Conservation (phyloP, 2,329 filamentous ascomycete genomes). For the Penicillium olsonii region DNA sequence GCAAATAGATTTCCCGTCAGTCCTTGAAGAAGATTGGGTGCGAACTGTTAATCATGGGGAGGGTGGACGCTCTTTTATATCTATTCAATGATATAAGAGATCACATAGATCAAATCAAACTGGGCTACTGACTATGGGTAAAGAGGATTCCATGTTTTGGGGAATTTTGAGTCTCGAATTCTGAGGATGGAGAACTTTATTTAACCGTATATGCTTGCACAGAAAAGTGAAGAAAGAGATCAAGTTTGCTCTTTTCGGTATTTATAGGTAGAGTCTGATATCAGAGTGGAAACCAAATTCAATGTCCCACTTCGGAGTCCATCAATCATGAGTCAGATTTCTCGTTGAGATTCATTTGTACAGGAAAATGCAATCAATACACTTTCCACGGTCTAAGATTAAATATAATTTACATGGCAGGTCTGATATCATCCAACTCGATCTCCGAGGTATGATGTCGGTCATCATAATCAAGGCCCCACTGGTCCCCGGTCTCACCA, state of each 20-base stretch:
- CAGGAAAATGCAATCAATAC: background rate
- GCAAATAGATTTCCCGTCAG: conserved; percentile 9
- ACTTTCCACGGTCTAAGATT: background rate
- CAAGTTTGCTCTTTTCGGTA: too few species aligned
- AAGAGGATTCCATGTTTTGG: too few species aligned
- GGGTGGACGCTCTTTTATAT: conserved; percentile 12
- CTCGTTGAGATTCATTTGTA: background rate
- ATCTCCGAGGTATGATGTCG: background rate
- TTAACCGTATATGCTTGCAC: too few species aligned
- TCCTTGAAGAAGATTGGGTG: conserved; percentile 7
- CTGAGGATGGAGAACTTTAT: too few species aligned
- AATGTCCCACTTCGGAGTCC: too few species aligned
- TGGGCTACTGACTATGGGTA: too few species aligned
- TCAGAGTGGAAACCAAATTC: too few species aligned
- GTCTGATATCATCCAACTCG: background rate
- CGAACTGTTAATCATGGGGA: conserved; percentile 10
- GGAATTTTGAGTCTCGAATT: too few species aligned
- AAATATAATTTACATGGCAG: background rate
- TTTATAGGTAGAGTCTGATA: too few species aligned
- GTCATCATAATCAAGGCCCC: background rate
- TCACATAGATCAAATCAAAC: too few species aligned
- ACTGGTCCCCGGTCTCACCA: background rate
- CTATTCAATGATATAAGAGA: conserved; percentile 8
- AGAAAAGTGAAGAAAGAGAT: too few species aligned
- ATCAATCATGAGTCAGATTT: too few species aligned